A percentile compares a stretch with the other conserved stretches of the same genome.
Conservation (phyloP, 345 rosid species). For the Draba incana region DNA sequence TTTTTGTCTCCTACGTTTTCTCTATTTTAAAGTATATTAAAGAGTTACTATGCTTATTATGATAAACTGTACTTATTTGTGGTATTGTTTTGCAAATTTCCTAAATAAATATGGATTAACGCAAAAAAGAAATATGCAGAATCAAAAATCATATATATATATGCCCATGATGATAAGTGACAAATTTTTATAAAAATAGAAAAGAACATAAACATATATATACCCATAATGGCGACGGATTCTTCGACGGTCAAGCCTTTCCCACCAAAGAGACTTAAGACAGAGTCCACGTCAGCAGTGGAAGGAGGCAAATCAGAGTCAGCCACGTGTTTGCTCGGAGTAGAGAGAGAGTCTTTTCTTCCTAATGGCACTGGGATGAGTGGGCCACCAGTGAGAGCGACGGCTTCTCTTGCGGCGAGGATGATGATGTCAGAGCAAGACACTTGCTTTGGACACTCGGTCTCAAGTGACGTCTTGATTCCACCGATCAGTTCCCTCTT, state of each 20-base stretch:
- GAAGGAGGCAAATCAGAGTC: conserved; percentile 50
- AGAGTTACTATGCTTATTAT: too few relatives aligned
- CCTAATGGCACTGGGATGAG: conserved; percentile 48
- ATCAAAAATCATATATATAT: too few relatives aligned
- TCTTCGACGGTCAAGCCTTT: conserved; percentile 48
- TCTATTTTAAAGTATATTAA: too few relatives aligned
- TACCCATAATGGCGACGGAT: conserved; percentile 57
- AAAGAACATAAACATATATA: background rate
- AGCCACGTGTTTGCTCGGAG: conserved; percentile 40
- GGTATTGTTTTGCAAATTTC: too few relatives aligned
- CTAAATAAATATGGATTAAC: background rate
- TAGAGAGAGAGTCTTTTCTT: conserved; percentile 43
- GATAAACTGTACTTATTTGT: too few relatives aligned
- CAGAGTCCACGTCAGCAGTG: conserved; percentile 45
- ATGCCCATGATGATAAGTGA: too few relatives aligned
- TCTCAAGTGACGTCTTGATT: conserved; percentile 47
- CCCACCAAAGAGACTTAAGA: conserved; percentile 40
- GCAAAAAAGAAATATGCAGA: background rate
- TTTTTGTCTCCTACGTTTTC: too few relatives aligned
- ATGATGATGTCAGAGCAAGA: conserved; percentile 53
- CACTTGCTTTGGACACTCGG: conserved; percentile 48
- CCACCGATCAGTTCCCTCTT: conserved; percentile 47
- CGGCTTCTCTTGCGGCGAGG: conserved; percentile 53
- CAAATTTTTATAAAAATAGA: too few relatives aligned
- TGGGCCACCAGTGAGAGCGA: conserved; percentile 44